phyloP scores from a whole-genome alignment of 768 basidiomycete genomes.

The Ramaria rubella region DNA sequence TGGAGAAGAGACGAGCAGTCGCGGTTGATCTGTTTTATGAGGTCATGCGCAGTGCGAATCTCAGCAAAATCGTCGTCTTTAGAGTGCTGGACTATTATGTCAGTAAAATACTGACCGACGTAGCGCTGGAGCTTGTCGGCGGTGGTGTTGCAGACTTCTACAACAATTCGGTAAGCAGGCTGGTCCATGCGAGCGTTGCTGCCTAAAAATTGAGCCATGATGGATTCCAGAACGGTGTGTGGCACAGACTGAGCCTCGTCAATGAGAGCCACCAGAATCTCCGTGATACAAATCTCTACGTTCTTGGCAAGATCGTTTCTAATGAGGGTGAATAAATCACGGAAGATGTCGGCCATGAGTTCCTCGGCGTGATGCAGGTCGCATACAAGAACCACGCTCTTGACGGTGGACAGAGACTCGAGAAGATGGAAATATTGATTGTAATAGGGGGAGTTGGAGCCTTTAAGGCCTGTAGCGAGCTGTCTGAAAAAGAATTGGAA shows the following conservation, averaged over 20 bases:
- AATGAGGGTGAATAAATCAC: constrained; percentile 74
- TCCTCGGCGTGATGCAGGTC: constrained; percentile 86
- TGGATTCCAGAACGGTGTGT: constrained; percentile 64
- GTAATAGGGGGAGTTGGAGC: constrained; percentile 77
- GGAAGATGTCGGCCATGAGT: constrained; percentile 76
- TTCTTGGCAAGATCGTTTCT: constrained; percentile 72
- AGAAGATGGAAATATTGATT: constrained; percentile 93
- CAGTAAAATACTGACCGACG: constrained; percentile 89
- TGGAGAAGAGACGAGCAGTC: constrained; percentile 77
- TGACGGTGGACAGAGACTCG: constrained; percentile 88
- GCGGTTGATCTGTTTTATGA: constrained; percentile 76
- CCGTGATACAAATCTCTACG: constrained; percentile 78
- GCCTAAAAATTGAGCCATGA: constrained; percentile 83
- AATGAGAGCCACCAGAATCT: constrained; percentile 83
- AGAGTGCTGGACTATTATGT: constrained; percentile 63
- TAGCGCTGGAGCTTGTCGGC: constrained; percentile 84
- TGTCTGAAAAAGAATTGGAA: constrained; percentile 96
- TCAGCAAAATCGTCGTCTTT: constrained; percentile 40
- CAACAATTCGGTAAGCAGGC: constrained; percentile 74
- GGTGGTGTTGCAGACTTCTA: constrained; percentile 76
- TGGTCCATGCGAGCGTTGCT: constrained; percentile 65
- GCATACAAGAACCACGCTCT: constrained; percentile 89
- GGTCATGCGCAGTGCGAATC: constrained; percentile 71
- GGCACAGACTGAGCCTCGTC: constrained; percentile 83
- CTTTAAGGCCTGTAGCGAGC: constrained; percentile 66